phyloP scores from a whole-genome alignment of 176 grass and related monocot genomes.

The Hordeum marinum region DNA sequence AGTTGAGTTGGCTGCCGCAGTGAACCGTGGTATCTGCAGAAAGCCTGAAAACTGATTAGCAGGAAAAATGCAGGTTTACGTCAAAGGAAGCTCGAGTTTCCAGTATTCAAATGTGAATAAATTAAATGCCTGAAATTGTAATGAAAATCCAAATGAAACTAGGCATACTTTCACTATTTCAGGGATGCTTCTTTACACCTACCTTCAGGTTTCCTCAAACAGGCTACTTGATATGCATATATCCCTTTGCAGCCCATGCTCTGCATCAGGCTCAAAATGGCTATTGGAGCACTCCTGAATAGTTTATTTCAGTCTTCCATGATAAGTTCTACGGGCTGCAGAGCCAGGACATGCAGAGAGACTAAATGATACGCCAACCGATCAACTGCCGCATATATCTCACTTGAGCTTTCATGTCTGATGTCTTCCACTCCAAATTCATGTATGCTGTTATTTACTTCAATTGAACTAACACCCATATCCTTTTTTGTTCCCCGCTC shows the following conservation, averaged over 20 bases:
- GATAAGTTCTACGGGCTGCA: neutral
- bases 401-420: constrained; percentile 33
- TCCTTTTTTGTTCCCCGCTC: constrained; percentile 31
- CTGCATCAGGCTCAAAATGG: neutral
- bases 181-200: neutral
- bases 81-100: neutral
- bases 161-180: neutral
- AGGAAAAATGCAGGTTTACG: neutral
- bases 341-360: neutral
- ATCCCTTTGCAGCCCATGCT: neutral
- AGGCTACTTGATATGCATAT: constrained; percentile 1
- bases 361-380: constrained; percentile 28
- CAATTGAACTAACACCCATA: constrained; percentile 35
- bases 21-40: constrained; percentile 22
- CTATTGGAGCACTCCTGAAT: neutral
- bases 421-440: constrained; percentile 45
- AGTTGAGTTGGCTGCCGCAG: neutral
- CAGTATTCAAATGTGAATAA: constrained; percentile 6
- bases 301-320: constrained; percentile 14
- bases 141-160: neutral
- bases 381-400: constrained; percentile 21
- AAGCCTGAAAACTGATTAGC: constrained; percentile 10
- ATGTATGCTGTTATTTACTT: constrained; percentile 23
- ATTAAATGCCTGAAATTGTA: neutral
- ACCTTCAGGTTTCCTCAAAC: neutral